Base-by-base conservation (phyloP, 352 stramenopile species). In the Phytophthora sojae region DNA sequence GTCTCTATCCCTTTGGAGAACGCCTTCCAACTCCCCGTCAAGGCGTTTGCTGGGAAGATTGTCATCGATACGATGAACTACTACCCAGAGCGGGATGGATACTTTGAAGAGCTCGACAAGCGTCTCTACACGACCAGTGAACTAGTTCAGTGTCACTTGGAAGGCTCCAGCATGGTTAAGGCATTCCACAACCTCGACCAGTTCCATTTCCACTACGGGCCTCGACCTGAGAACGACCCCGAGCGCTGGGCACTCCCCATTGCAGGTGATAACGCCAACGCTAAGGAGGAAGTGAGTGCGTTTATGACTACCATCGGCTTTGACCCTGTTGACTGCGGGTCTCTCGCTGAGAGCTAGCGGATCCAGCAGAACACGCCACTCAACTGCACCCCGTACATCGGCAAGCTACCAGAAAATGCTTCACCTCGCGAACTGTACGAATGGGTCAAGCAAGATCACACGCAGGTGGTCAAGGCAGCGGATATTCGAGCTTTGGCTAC, bases 41-140 rank as follows among this genome's bases (percentile, higher is more conserved):
- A 67, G 23, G 12, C 25, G 14, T 64, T 64, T 23, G 53, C 30
- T 29, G 62, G 45, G n/a, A 69, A 69, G 32, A 58, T 57, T 12
- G 62, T 69, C 35, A 56, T 61, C 44, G 55, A 62, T 29, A 52
- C 55, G 26, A 69, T 45, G 26, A 64, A 64, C 45, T 69, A 65
- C 23, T 64, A 59, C 30, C 52, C 39, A n/a, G 54, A 64, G 42
- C 55, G 45, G 4, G 47, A 64, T 21, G 63, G 32, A 3, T 25
- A 12, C 15, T 52, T 64, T n/a, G 32, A 52, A 3, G 23, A 64
- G 2, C 21, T 71, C 7, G 49, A 71, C 23, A 59, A 57, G 37
- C 32, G 26, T 5, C 8, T 55, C 25, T 15, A 57, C 14, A 58
- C 55, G 29, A 49, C 25, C 17, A 64, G 57, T 23, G 35, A 56